Base-by-base conservation (phyloP, 495 filamentous ascomycete genomes). In the Aspergillus asperescens region DNA sequence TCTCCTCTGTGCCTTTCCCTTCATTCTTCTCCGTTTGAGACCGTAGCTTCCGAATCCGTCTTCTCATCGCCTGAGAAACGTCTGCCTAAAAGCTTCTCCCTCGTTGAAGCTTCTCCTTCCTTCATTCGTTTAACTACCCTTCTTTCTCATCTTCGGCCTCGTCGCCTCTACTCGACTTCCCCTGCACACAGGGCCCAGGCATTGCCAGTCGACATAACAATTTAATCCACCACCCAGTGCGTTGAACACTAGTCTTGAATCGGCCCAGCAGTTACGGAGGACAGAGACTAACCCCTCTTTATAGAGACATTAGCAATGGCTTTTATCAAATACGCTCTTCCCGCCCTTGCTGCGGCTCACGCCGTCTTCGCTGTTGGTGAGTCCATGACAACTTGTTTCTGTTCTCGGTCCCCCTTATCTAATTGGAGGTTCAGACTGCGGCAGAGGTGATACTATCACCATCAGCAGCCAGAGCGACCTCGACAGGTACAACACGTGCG, bases 401-500 rank as follows among this genome's bases (percentile, higher is more conserved):
- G 1, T 2, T 43, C 1, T 15, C 22, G 22, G 7, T 40, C 27
- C 3, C 5, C 25, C 1, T 35, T 35, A 10, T 37, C 54, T 62
- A 18, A 60, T 47, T 23, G 23, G 41, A 22, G 19, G 15, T 27
- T 7, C 50, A 66, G 63, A 52, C 48, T 71, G 72, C 50, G 64
- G 66, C 60, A 16, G 8, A 12, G 62, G 58, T 28, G 40, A 59
- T 22, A 56, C 56, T 29, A 71, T 79, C 61, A 88, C 78, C 42
- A 80, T 95, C 71, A 68, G 77, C 60, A 82, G 73, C 73, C 71
- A 80, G 58, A 80, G 78, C 62, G 91, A 98, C 74, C 87, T 88
- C 44, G 80, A 82, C 34, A 71, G 69, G 52, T 65, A 94, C 52
- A 64, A 74, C 49, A 63, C 71, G 48, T 99, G 93, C 76, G 64